These are phyloP conservation scores for Monosporozyma solicola DNA, from an alignment of 805 yeast species.

Conservation along the genomic window DNA sequence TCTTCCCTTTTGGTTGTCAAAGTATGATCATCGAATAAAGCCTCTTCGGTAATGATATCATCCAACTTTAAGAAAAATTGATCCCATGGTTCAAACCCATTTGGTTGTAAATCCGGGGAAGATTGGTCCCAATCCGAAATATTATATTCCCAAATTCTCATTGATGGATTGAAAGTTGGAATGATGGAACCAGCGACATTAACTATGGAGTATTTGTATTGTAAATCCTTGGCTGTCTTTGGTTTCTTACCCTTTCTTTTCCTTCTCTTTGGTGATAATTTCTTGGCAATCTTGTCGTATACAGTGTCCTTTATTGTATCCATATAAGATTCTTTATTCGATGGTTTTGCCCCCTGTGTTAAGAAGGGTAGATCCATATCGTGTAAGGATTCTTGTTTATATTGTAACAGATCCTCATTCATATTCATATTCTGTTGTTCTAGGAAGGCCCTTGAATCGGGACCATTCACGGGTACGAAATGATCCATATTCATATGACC, in stretches of 20 bases:
- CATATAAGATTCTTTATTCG: constrained; percentile 58
- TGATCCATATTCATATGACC: constrained; percentile 92
- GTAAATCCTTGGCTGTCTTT: constrained; percentile 32
- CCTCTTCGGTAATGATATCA: constrained; percentile 16
- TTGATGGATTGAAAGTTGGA: constrained; percentile 78
- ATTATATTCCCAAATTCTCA: constrained; percentile 83
- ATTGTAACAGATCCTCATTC: not conserved
- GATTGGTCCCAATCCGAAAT: constrained; percentile 39
- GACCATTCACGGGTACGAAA: constrained; percentile 67
- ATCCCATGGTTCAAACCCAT: constrained; percentile 44
- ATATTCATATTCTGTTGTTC: too few relatives aligned
- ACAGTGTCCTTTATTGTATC: constrained; percentile 42
- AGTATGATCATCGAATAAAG: not conserved
- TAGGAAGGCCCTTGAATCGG: constrained; percentile 47
- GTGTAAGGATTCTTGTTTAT: constrained; percentile 17
- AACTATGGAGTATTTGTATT: constrained; percentile 50
- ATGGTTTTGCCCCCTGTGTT: constrained; percentile 54
- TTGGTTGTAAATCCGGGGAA: not conserved
- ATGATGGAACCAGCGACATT: constrained; percentile 66
- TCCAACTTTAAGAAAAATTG: constrained; percentile 45
- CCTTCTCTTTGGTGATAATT: constrained; percentile 14
- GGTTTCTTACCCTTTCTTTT: constrained; percentile 15
- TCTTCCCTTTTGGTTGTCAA: constrained; percentile 30
- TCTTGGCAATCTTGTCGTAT: constrained; percentile 41
- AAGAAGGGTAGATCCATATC: constrained; percentile 30